Evolutionary conservation across 371 early-diverging fungal genomes (phyloP), one percentile per base, ranked within the genome.

Genomic region (Rhizomucor miehei): DNA sequence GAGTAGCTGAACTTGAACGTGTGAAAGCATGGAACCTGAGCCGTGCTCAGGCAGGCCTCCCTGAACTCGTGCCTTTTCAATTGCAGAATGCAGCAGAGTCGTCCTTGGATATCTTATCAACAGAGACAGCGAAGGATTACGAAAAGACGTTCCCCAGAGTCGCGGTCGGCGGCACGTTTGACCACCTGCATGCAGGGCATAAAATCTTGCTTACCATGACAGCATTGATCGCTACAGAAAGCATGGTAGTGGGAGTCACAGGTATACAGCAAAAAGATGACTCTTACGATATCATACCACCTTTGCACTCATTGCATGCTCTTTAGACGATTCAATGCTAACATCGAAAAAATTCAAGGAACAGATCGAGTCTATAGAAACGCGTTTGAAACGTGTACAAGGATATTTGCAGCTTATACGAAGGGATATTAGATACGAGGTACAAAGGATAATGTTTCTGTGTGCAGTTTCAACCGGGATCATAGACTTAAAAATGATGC

Each of bases 111-210:
- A 29, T 29, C 29, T 29, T 29, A 29, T 8, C 29, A 8, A 29
- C 29, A 5, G 29, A 29, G 29, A 29, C 29, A 29, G 3, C 29
- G 8, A 29, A 3, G 3, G 29, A 29, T 29, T 5, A 29, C 29
- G 29, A 29, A 8, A 29, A 29, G 29, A 29, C 29, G 8, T 29
- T 29, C 29, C 29, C 29, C 29, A 29, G 64, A 37, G 91, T 91
- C 0, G 95, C 88, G 0, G 74, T 96, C 4, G 98, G 98, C 14
- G 98, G 98, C 9, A 97, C 98, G 2, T 98, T 98, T 77, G 98
- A 98, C 68, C 97, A 97, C 62, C 67, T 98, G 43, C 98, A 98
- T 61, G 79, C 85, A 1, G 98, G 97, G 6, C 98, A 98, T 69
- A 92, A 94, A 69, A 90, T 97, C 36, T 69, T 98, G 24, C 72